These are phyloP conservation scores for Herpotrichia juniperi DNA, from an alignment of 2,329 filamentous ascomycete genomes.

Conservation along the genomic window DNA sequence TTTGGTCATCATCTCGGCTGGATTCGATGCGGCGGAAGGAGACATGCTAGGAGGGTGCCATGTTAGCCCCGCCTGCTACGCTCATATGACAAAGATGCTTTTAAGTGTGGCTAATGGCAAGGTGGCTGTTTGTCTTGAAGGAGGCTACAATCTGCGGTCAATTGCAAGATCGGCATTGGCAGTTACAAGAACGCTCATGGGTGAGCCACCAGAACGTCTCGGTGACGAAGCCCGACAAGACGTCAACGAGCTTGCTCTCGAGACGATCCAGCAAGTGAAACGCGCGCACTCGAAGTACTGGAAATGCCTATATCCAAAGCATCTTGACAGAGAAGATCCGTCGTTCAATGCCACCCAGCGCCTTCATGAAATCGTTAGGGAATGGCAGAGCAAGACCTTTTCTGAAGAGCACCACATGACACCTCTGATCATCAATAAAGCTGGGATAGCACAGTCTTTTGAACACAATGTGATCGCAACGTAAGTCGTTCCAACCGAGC, in stretches of 20 bases:
- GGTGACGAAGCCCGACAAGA: constrained; percentile 51
- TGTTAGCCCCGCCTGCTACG: constrained; percentile 88
- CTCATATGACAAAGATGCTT: constrained; percentile 99
- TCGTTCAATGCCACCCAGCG: constrained; percentile 53
- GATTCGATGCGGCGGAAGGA: constrained; percentile 93
- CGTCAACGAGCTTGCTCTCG: constrained; percentile 57
- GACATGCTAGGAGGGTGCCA: constrained; percentile 93
- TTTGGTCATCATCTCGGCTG: constrained; percentile 91
- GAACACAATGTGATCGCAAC: constrained; percentile 87
- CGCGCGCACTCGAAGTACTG: constrained; percentile 72
- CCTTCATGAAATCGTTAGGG: constrained; percentile 80
- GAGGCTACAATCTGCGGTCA: constrained; percentile 90
- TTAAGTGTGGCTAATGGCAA: constrained; percentile 93
- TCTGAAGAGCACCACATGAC: constrained; percentile 78
- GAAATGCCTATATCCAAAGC: constrained; percentile 81
- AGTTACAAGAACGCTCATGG: constrained; percentile 92
- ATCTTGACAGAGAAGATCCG: constrained; percentile 40
- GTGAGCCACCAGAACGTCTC: constrained; percentile 78
- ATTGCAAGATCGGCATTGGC: constrained; percentile 93
- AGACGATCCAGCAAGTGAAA: constrained; percentile 63
- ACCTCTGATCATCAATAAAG: constrained; percentile 78
- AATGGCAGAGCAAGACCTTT: constrained; percentile 74
- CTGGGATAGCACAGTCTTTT: constrained; percentile 75
- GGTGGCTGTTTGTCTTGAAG: constrained; percentile 90
- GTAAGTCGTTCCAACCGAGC: constrained; percentile 43